Base-by-base conservation (phyloP, 2,329 filamentous ascomycete species). In the Cercospora nicotianae region DNA sequence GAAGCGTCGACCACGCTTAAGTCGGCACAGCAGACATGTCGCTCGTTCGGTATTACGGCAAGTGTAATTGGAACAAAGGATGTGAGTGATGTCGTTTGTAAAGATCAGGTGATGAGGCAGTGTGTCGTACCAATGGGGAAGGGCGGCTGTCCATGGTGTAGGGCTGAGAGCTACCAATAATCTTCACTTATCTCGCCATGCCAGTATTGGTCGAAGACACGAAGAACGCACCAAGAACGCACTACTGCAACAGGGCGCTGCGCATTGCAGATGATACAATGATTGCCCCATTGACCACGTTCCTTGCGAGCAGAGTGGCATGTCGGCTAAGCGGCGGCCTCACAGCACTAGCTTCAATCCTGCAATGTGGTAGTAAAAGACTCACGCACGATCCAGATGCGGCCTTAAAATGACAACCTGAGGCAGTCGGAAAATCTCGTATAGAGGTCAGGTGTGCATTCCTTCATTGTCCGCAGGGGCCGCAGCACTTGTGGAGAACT, bases 211-310 rank as follows among this genome's bases (percentile, higher is more conserved):
- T 16, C 28, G 48, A 63, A 63, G 36, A 18, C 60, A 51, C 60
- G 39, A 51, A 63, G 60, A 63, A 63, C 16, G 28, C 61, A 63
- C 61, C 45, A 36, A 55, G 61, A 63, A 63, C 30, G 55, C 55
- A 16, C 39, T 28, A 48, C 61, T 55, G 61, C 48, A 18, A 33
- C 23, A 33, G 39, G 60, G 42, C 60, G 60, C 12, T 18, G 45
- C 28, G 7, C 30, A 28, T 23, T 23, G 16, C 48, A 20, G 28
- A 28, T 26, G 48, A 28, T 53, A 53, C 48, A 53, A 36, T 58
- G 5, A 33, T 58, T 31, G 55, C 23, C 51, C 18, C 42, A 51
- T 51, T 7, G 30, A 28, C 33, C 60, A 33, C 16, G 30, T 36
- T 20, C n/a, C 28, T 36, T 4, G 55, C 28, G 31, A 59, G 23